Evolutionary conservation across 306 rosid species (phyloP).

Genomic region (Albizia julibrissin): DNA sequence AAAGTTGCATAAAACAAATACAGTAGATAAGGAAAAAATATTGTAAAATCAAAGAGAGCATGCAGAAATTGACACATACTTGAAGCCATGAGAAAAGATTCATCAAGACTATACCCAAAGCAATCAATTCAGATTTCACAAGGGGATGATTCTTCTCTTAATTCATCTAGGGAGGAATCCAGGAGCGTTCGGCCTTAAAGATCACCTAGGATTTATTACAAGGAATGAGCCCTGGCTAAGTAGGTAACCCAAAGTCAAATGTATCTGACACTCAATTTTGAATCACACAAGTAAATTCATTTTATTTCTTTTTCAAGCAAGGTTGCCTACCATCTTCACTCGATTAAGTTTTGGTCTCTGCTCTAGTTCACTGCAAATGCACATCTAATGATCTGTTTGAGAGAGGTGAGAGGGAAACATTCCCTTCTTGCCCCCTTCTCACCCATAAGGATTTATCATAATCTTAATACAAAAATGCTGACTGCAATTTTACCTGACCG

Average conservation of each 20-base stretch:
- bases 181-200: not conserved
- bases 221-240: not conserved
- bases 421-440: no score
- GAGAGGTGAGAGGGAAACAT: no score
- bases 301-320: not conserved
- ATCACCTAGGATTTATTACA: not conserved
- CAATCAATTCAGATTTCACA: not conserved
- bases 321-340: no score
- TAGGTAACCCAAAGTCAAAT: not conserved
- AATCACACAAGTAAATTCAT: not conserved
- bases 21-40: not conserved
- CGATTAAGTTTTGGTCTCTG: no score
- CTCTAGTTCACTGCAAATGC: no score
- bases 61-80: conserved; percentile 12
- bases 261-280: no score
- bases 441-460: no score
- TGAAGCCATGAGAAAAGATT: not conserved
- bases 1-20: conserved; percentile 2
- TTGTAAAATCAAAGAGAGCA: conserved; percentile 3
- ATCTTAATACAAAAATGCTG: no score
- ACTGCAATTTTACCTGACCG: no score
- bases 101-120: not conserved
- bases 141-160: not conserved
- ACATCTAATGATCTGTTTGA: no score
- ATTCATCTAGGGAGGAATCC: not conserved